A percentile compares a stretch with the other conserved stretches of the same genome.
Conservation (phyloP, 768 basidiomycete species). For the Pleurotus giganteus region DNA sequence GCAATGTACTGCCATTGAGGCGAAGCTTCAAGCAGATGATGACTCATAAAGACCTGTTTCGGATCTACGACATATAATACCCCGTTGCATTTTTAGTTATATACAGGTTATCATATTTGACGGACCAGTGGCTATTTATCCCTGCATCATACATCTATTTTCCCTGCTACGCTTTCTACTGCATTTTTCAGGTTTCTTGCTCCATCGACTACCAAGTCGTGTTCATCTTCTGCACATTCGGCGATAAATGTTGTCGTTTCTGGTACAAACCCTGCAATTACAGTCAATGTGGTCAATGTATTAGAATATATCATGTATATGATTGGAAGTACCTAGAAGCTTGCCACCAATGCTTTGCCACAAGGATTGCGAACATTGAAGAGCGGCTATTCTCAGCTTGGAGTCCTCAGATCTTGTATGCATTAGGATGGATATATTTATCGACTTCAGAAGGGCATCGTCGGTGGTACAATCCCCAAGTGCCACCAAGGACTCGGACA, state of each 20-base stretch:
- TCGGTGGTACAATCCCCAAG: constrained; percentile 51
- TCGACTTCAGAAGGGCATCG: constrained; percentile 68
- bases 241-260: constrained; percentile 87
- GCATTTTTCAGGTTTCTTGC: constrained; percentile 66
- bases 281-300: not conserved
- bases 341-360: constrained; percentile 80
- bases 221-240: constrained; percentile 87
- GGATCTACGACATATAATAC: not conserved
- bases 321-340: constrained; percentile 51
- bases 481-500: constrained; percentile 52
- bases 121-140: constrained; percentile 12
- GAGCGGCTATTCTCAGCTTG: constrained; percentile 64
- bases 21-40: constrained; percentile 31
- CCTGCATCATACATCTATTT: constrained; percentile 43
- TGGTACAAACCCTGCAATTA: constrained; percentile 59
- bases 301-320: not conserved
- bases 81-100: constrained; percentile 2
- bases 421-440: constrained; percentile 86
- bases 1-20: constrained; percentile 67
- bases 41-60: constrained; percentile 14
- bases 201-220: constrained; percentile 74
- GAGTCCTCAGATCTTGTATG: constrained; percentile 84
- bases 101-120: constrained; percentile 8
- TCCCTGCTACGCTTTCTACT: constrained; percentile 72
- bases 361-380: constrained; percentile 64